Conservation (phyloP, 2,329 filamentous ascomycete species). For the Penicillium brasilianum region DNA sequence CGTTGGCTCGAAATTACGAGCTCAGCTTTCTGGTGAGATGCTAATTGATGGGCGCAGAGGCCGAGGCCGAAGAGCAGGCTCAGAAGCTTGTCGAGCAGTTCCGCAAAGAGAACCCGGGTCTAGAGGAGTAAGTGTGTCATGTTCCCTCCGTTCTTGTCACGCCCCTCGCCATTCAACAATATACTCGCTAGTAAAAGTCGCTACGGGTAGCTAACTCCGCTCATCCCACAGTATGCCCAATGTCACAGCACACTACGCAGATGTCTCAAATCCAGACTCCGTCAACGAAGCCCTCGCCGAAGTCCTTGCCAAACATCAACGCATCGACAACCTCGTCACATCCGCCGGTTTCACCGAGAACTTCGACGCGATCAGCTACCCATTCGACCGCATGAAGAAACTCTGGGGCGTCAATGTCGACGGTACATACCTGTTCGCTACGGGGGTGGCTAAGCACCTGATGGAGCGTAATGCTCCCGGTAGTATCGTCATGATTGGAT, state of each 20-base stretch:
- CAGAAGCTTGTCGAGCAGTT: constrained; percentile 75
- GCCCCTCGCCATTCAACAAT: not conserved
- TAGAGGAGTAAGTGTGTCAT: constrained; percentile 61
- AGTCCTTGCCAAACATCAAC: constrained; percentile 72
- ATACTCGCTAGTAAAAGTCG: not conserved
- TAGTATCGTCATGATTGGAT: constrained; percentile 92
- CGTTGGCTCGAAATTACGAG: too few relatives aligned
- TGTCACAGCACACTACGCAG: constrained; percentile 87
- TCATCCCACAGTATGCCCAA: constrained; percentile 65
- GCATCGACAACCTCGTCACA: constrained; percentile 90
- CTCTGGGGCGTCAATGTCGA: constrained; percentile 94
- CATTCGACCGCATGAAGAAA: constrained; percentile 87
- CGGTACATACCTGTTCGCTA: constrained; percentile 88
- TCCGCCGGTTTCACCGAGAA: constrained; percentile 98
- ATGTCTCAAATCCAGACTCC: constrained; percentile 80
- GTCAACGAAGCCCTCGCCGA: constrained; percentile 76
- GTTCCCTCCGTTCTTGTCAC: not conserved
- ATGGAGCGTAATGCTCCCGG: constrained; percentile 80
- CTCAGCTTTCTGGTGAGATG: not conserved
- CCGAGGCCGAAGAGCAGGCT: constrained; percentile 81
- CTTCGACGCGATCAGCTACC: constrained; percentile 89
- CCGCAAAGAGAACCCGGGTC: constrained; percentile 76
- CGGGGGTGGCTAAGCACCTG: constrained; percentile 81
- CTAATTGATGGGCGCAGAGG: constrained; percentile 59
- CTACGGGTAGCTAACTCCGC: not conserved